Percentiles rank a stretch among this genome's conserved stretches.
phyloP scores from a whole-genome alignment of 345 rosid species.

The Corymbia maculata region DNA sequence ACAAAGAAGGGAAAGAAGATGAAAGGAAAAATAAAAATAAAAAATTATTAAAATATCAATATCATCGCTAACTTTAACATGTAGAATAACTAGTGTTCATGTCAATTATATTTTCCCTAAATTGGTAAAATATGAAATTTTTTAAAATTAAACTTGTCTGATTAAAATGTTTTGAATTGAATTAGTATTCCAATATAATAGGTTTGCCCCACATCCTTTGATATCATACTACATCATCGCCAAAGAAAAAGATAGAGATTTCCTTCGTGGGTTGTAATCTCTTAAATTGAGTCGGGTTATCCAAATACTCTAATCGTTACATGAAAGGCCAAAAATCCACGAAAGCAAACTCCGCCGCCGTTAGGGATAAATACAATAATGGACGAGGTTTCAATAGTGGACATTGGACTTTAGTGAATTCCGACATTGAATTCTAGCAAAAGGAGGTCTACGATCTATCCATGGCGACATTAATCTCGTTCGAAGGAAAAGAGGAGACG shows the following conservation, averaged over 20 bases:
- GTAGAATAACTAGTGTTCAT: rapidly evolving
- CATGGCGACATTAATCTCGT: background rate
- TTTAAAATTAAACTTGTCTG: no score
- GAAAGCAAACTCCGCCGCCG: background rate
- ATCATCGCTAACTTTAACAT: rapidly evolving
- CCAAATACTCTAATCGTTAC: rapidly evolving
- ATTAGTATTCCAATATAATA: rapidly evolving
- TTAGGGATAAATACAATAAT: background rate
- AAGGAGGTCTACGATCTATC: background rate
- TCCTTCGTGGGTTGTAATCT: rapidly evolving
- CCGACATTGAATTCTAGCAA: background rate
- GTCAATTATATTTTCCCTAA: no score
- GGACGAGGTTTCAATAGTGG: background rate
- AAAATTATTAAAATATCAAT: no score
- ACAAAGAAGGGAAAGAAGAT: no score
- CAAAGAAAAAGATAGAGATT: background rate
- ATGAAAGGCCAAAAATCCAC: background rate
- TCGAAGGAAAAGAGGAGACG: background rate
- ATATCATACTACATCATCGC: rapidly evolving
- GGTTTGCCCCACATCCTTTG: background rate
- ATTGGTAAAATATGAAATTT: background rate
- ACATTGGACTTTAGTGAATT: background rate
- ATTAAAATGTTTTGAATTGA: rapidly evolving
- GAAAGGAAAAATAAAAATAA: background rate
- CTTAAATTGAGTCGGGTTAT: no score